A percentile compares a stretch with the other conserved stretches of the same genome.
These are phyloP conservation scores for Fusarium oxysporum DNA, from an alignment of 2,329 filamentous ascomycete genomes.

Conservation along the genomic window DNA sequence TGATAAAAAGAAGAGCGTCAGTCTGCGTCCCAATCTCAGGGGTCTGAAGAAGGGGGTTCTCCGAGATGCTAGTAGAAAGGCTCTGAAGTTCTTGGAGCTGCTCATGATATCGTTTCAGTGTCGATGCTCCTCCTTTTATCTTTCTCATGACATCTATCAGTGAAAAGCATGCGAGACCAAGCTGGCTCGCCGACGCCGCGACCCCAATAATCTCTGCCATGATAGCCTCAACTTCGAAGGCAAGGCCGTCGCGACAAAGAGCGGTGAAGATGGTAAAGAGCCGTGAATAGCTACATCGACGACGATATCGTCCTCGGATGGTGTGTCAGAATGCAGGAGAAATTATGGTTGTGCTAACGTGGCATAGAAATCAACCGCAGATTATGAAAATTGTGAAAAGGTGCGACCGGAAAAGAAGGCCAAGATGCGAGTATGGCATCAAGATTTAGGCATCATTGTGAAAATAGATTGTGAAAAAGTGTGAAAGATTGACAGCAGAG, in stretches of 20 bases:
- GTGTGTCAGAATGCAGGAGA: conserved; percentile 24
- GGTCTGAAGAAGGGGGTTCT: conserved; percentile 41
- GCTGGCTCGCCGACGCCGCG: conserved; percentile 35
- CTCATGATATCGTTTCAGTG: conserved; percentile 30
- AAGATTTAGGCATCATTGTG: background rate
- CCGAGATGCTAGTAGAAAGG: conserved; percentile 30
- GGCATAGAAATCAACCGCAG: conserved; percentile 14
- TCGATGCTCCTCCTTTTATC: conserved; percentile 38
- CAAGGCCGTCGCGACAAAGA: background rate
- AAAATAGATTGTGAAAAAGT: background rate
- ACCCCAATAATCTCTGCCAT: conserved; percentile 43
- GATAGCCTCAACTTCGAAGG: background rate
- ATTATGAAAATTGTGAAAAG: background rate
- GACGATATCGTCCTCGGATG: background rate
- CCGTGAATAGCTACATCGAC: conserved; percentile 3
- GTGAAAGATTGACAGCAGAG: conserved; percentile 13
- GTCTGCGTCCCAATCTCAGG: conserved; percentile 32
- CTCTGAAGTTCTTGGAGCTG: conserved; percentile 38
- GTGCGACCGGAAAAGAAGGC: conserved; percentile 1
- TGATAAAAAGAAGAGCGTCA: conserved; percentile 17
- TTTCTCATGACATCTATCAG: conserved; percentile 34
- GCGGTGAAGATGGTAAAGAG: conserved; percentile 16
- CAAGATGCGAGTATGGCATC: background rate
- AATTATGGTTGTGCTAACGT: conserved; percentile 25
- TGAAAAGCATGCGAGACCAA: conserved; percentile 22